Evolutionary conservation across 148 eudicot species (phyloP), one percentile per base, ranked within the genome.

Genomic region (Chenopodium album): DNA sequence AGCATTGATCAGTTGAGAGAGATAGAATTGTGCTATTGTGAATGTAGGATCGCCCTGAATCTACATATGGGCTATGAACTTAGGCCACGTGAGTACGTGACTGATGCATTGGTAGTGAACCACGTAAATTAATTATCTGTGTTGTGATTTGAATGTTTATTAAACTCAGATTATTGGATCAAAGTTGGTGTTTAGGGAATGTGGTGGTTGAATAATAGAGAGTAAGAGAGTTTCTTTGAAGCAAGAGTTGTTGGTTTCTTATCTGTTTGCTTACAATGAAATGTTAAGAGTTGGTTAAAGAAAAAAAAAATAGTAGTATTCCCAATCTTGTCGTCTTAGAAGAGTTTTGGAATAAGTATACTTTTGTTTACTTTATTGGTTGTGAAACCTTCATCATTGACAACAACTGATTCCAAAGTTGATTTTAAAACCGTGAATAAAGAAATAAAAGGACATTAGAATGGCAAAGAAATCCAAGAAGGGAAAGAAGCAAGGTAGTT

Each of bases 301-400:
- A 47, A 68, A 32, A 23, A 34, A 4, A 68, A 31, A 28, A 68
- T 16, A 46, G 44, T 44, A 4, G 20, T 68, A 28, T 29, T 66
- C 26, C 66, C 8, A 62, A 20, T 12, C 56, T 19, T 29, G 7
- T 22, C 19, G 56, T 56, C 19, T 82, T 59, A 29, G 77, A 79
- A 76, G 62, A 77, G 84, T 71, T 82, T 82, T 71, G 77, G 84
- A 71, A 82, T 82, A 71, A 41, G 26, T 73, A 46, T 41, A 54
- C 48, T 63, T 46, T 73, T 47, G 60, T 11, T 44, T 22, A 8
- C 22, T 26, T 28, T 76, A n/a, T 60, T 23, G 12, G 37, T 26
- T 59, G 44, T 74, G 48, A 52, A 76, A 47, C 60, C 31, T 47
- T 64, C 47, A 22, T 59, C 66, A 62, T 70, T 71, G 67, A 48